phyloP scores from a whole-genome alignment of 2,329 filamentous ascomycete genomes.

The Plenodomus biglobosus region DNA sequence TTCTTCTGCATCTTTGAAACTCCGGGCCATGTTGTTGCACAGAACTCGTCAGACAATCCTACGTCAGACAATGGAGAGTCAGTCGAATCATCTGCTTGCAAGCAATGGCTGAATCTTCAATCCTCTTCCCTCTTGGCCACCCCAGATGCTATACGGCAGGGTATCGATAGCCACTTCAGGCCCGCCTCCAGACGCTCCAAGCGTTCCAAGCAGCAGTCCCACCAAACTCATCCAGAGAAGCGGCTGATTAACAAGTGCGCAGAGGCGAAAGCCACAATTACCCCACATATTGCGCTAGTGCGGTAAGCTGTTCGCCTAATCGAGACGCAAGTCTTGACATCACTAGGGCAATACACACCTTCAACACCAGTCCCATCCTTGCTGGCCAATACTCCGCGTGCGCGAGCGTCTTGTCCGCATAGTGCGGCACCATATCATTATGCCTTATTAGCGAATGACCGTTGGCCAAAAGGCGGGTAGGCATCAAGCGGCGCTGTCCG shows the following conservation, averaged over 20 bases:
- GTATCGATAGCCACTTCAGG: neutral
- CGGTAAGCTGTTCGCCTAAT: conserved; percentile 14
- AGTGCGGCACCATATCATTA: conserved; percentile 8
- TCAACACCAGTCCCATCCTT: conserved; percentile 14
- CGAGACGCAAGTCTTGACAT: conserved; percentile 20
- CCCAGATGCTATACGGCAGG: no score
- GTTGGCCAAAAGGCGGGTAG: neutral
- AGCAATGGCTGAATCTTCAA: neutral
- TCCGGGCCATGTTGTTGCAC: neutral
- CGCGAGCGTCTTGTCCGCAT: conserved; percentile 16
- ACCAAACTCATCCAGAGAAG: conserved; percentile 6
- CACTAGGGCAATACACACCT: conserved; percentile 5
- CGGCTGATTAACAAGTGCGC: conserved; percentile 15
- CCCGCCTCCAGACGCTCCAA: conserved; percentile 3
- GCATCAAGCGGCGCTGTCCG: conserved; percentile 1
- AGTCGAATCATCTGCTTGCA: neutral
- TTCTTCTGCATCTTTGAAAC: conserved; percentile 4
- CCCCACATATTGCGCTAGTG: conserved; percentile 19
- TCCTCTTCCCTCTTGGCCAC: no score
- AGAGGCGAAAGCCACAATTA: conserved; percentile 17
- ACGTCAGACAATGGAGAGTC: neutral
- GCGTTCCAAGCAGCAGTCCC: conserved; percentile 12
- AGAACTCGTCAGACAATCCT: neutral
- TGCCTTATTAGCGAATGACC: conserved; percentile 10
- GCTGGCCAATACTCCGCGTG: conserved; percentile 15